These are phyloP conservation scores for Vigna angularis DNA, from an alignment of 306 rosid species.

Conservation along the genomic window DNA sequence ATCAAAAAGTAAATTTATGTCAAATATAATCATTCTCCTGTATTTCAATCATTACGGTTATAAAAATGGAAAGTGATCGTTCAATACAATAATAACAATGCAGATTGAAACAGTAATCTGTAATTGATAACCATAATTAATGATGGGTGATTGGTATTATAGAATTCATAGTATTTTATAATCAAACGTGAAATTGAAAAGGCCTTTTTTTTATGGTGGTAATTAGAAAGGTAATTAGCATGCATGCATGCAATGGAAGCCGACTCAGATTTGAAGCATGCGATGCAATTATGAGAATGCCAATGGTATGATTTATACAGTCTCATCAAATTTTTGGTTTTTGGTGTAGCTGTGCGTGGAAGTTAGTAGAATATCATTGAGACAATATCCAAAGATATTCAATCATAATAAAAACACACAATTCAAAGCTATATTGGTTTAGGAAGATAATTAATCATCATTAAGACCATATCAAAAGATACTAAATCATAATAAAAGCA, in stretches of 20 bases:
- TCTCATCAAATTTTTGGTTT: not conserved
- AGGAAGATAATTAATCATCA: too few species aligned
- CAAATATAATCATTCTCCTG: too few species aligned
- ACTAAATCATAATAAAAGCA: not conserved
- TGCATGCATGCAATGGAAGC: not conserved
- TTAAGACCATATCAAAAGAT: too few species aligned
- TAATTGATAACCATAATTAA: not conserved
- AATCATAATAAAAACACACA: too few species aligned
- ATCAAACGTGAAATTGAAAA: conserved; percentile 1
- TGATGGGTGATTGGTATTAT: not conserved
- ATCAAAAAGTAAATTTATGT: not conserved
- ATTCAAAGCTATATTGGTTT: too few species aligned
- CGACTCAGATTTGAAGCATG: conserved; percentile 35
- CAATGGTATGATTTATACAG: conserved; percentile 7
- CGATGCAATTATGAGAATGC: conserved; percentile 26
- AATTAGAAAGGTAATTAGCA: conserved; percentile 1
- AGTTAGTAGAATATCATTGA: not conserved
- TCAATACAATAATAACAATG: not conserved
- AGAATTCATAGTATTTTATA: not conserved
- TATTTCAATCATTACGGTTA: not conserved
- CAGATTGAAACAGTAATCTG: not conserved
- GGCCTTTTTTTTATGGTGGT: not conserved
- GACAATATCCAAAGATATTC: not conserved
- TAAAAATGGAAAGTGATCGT: too few species aligned
- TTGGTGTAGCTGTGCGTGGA: not conserved